Conservation (phyloP, 495 filamentous ascomycete genomes). For the Neurospora sp. region DNA sequence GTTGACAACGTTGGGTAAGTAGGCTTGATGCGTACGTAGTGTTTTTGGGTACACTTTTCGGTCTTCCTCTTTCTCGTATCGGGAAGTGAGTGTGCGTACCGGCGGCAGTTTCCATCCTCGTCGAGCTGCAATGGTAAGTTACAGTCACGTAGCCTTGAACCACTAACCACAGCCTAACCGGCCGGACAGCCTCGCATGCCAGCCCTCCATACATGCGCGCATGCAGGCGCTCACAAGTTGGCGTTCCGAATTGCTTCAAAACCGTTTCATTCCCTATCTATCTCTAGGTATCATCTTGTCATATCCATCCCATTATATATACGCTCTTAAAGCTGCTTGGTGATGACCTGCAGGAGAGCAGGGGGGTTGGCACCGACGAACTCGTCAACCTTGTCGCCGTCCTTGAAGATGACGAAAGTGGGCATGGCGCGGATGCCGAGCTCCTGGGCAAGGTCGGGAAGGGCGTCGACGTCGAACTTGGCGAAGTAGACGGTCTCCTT, state of each 20-base stretch:
- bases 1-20: not conserved
- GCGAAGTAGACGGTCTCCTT: conserved; percentile 53
- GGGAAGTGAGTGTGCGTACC: not conserved
- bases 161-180: not conserved
- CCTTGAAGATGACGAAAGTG: conserved; percentile 79
- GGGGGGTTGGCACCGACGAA: conserved; percentile 74
- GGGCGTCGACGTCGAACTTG: conserved; percentile 88
- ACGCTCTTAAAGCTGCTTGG: not conserved
- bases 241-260: not conserved
- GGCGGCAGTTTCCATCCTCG: not conserved
- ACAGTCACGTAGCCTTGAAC: not conserved
- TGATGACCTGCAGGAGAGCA: not conserved
- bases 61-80: not conserved
- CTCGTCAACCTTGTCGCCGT: conserved; percentile 51
- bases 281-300: not conserved
- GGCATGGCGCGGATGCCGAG: conserved; percentile 91
- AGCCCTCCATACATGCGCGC: not conserved
- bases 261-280: not conserved
- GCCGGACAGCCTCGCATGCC: not conserved
- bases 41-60: not conserved
- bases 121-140: not conserved
- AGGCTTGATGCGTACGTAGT: not conserved
- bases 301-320: not conserved
- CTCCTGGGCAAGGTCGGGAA: conserved; percentile 64
- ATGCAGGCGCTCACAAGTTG: not conserved